phyloP scores from a whole-genome alignment of 2,329 filamentous ascomycete genomes.

The Sarocladium kiliense region DNA sequence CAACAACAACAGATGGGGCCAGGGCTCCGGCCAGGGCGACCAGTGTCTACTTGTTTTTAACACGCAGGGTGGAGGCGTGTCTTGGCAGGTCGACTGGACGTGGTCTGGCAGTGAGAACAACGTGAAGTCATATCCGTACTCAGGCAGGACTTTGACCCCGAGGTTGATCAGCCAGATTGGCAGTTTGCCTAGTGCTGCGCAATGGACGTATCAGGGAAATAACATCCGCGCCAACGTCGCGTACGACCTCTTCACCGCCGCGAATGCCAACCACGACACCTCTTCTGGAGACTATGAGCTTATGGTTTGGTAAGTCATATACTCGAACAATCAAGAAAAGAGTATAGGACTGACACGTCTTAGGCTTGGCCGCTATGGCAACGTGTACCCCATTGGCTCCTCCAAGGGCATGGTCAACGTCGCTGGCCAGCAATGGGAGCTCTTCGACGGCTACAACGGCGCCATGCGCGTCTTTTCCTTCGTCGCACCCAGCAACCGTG shows the following conservation, averaged over 20 bases:
- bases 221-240: conserved; percentile 47
- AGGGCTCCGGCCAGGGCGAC: conserved; percentile 23
- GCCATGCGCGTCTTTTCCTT: conserved; percentile 48
- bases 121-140: conserved; percentile 37
- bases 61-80: conserved; percentile 24
- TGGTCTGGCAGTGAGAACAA: conserved; percentile 31
- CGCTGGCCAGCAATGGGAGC: conserved; percentile 45
- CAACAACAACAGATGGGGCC: conserved; percentile 38
- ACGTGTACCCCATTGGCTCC: conserved; percentile 17
- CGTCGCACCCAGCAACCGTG: conserved; percentile 32
- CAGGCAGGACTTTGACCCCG: conserved; percentile 15
- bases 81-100: conserved; percentile 34
- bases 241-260: conserved; percentile 54
- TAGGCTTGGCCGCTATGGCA: conserved; percentile 17
- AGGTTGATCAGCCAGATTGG: conserved; percentile 24
- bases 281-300: conserved; percentile 48
- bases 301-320: conserved; percentile 47
- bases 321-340: no score
- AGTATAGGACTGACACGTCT: no score
- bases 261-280: conserved; percentile 30
- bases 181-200: conserved; percentile 26
- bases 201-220: conserved; percentile 26
- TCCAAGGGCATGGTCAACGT: conserved; percentile 49
- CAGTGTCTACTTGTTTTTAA: conserved; percentile 36
- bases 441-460: conserved; percentile 53